Base-by-base conservation (phyloP, 2,329 filamentous ascomycete species). In the Dothidotthia symphoricarpi region DNA sequence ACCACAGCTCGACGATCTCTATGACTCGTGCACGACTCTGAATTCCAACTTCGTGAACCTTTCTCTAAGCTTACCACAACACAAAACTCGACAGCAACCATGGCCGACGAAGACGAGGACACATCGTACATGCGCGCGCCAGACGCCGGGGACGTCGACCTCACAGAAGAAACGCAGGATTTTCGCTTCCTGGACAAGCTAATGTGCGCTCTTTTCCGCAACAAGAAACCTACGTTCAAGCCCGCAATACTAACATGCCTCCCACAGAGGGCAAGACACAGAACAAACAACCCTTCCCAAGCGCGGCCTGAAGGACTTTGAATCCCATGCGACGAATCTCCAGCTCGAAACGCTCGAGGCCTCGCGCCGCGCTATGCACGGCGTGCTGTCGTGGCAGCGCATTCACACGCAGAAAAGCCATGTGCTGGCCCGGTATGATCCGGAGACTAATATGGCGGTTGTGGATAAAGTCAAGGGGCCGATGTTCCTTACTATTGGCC, bases 281-380 rank as follows among this genome's bases (percentile, higher is more conserved):
- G 49, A 55, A 35, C 42, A 45, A n/a, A 55, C 70, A 72, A 80
- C 81, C 53, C 77, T 90, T 9, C 88, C 95, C 24, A 89, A 91
- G 51, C 88, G 89, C 48, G 93, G 93, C 44, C 89, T 95, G 65
- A 98, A 98, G 68, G 93, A 98, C 70, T 98, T 96, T 65, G 93
- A 97, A 69, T 83, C 86, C 17, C 89, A 97, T 68, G 86, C 87
- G 31, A 97, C 93, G 2, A 78, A 80, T 22, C 81, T 86, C 22
- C 93, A 98, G 68, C 81, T 84, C 49, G 76, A 78, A 39, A 80
- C 84, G 7, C 81, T 98, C 34, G 85, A 88, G 58, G 80, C 86
- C 31, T 95, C 88, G 46, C 82, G 91, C 37, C 76, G 78, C 52
- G 91, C 90, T 14, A 93, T 98, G 85, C 86, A 95, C 67, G 83